phyloP scores from a whole-genome alignment of 202 grass and related monocot genomes.

The Brachypodium distachyon region DNA sequence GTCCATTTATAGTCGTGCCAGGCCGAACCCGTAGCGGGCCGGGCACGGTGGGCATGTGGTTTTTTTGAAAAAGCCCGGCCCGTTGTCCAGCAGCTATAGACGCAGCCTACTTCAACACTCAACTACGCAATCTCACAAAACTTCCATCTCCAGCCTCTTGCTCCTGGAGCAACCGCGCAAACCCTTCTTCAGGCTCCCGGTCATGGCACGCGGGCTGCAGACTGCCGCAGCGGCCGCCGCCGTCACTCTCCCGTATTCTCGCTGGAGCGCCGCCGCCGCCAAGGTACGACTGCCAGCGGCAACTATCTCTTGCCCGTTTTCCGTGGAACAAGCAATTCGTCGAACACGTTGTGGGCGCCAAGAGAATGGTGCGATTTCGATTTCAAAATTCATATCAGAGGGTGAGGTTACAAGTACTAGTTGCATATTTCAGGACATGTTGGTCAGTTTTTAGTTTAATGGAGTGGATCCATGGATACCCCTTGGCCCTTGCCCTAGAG shows the following conservation, averaged over 20 bases:
- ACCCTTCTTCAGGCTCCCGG: not conserved
- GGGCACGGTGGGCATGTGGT: no score
- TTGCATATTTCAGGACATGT: not conserved
- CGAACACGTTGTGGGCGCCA: not conserved
- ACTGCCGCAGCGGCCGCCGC: not conserved
- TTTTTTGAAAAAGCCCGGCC: no score
- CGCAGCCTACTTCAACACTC: no score
- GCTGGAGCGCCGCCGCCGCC: not conserved
- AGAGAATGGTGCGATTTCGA: no score
- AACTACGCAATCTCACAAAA: no score
- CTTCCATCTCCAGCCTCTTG: no score
- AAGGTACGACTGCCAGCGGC: slow-evolving; percentile 3
- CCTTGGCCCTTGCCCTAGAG: no score
- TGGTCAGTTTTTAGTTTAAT: not conserved
- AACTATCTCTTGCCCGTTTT: not conserved
- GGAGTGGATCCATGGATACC: not conserved
- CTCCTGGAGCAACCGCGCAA: no score
- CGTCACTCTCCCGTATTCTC: not conserved
- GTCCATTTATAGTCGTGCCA: no score
- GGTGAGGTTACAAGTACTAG: not conserved
- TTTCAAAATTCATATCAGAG: no score
- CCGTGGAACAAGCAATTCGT: not conserved
- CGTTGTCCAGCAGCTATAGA: no score
- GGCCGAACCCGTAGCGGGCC: no score
- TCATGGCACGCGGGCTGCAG: slow-evolving; percentile 24